Conservation (phyloP, 2,329 filamentous ascomycete genomes). For the Harringtonia lauricola region DNA sequence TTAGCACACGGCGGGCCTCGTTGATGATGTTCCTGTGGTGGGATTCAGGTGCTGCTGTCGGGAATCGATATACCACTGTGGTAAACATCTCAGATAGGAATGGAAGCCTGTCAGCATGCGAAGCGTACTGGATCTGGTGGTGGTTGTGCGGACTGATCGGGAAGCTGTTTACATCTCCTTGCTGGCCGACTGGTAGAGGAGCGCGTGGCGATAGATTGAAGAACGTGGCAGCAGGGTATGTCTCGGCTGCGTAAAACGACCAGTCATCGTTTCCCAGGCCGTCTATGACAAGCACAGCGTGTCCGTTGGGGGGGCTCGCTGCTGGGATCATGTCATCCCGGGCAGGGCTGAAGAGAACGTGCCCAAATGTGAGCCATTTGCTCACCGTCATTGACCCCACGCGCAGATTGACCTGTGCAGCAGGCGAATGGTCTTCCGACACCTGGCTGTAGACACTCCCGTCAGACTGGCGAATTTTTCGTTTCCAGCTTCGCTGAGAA, state of each 20-base stretch:
- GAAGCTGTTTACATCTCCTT: slow-evolving; percentile 31
- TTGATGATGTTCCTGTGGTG: slow-evolving; percentile 61
- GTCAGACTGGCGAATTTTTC: slow-evolving; percentile 25
- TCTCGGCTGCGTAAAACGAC: slow-evolving; percentile 77
- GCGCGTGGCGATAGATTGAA: slow-evolving; percentile 61
- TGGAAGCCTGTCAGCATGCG: slow-evolving; percentile 55
- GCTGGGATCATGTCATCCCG: slow-evolving; percentile 56
- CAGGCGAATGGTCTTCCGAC: slow-evolving; percentile 48
- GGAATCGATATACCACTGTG: slow-evolving; percentile 67
- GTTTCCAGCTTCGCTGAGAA: slow-evolving; percentile 12
- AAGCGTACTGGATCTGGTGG: slow-evolving; percentile 60
- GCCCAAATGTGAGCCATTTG: slow-evolving; percentile 79
- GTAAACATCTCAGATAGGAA: slow-evolving; percentile 69
- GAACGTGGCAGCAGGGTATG: slow-evolving; percentile 62
- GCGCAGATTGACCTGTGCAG: slow-evolving; percentile 64
- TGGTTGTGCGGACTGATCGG: slow-evolving; percentile 56
- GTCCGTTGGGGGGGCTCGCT: slow-evolving; percentile 39
- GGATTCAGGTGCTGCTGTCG: slow-evolving; percentile 54
- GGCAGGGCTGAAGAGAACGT: slow-evolving; percentile 71
- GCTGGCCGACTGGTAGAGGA: slow-evolving; percentile 34
- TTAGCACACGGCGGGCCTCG: slow-evolving; percentile 67
- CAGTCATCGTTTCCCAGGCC: slow-evolving; percentile 81
- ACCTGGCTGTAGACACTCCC: slow-evolving; percentile 33
- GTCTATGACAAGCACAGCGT: slow-evolving; percentile 65
- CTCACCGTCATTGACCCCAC: slow-evolving; percentile 76